Evolutionary conservation across 352 stramenopile genomes (phyloP).

Genomic region (Phytophthora cactorum): DNA sequence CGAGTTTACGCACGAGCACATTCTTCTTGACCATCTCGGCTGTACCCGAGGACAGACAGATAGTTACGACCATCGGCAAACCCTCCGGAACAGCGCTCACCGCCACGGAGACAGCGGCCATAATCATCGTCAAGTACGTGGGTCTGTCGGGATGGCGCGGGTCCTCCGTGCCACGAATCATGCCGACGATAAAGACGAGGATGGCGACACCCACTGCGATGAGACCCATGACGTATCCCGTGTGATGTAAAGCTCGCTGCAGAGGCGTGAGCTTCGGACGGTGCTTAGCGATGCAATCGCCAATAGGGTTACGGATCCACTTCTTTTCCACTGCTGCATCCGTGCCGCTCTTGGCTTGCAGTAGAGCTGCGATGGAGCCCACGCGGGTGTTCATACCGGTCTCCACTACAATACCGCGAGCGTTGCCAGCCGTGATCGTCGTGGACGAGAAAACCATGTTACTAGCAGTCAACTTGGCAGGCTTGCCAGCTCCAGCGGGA

Average conservation of each 20-base stretch:
- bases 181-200: slow-evolving; percentile 92
- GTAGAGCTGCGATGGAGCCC: slow-evolving; percentile 66
- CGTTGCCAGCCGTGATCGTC: slow-evolving; percentile 80
- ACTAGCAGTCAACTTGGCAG: slow-evolving; percentile 61
- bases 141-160: slow-evolving; percentile 76
- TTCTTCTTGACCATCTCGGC: slow-evolving; percentile 80
- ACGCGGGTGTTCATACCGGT: slow-evolving; percentile 79
- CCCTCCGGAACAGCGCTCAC: slow-evolving; percentile 83
- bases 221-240: slow-evolving; percentile 92
- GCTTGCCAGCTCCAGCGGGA: slow-evolving; percentile 18
- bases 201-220: slow-evolving; percentile 85
- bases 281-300: slow-evolving; percentile 63
- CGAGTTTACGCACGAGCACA: slow-evolving; percentile 87
- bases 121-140: slow-evolving; percentile 93
- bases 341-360: slow-evolving; percentile 50
- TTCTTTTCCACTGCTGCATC: slow-evolving; percentile 32
- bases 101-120: slow-evolving; percentile 91
- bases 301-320: slow-evolving; percentile 57
- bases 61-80: slow-evolving; percentile 84
- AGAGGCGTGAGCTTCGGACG: slow-evolving; percentile 88
- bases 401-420: slow-evolving; percentile 71
- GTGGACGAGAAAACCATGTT: slow-evolving; percentile 96
- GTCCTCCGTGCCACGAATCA: slow-evolving; percentile 62
- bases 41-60: slow-evolving; percentile 76
- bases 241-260: slow-evolving; percentile 93